Evolutionary conservation across 2,329 filamentous ascomycete species (phyloP).

Genomic region (Diaporthe destruens): DNA sequence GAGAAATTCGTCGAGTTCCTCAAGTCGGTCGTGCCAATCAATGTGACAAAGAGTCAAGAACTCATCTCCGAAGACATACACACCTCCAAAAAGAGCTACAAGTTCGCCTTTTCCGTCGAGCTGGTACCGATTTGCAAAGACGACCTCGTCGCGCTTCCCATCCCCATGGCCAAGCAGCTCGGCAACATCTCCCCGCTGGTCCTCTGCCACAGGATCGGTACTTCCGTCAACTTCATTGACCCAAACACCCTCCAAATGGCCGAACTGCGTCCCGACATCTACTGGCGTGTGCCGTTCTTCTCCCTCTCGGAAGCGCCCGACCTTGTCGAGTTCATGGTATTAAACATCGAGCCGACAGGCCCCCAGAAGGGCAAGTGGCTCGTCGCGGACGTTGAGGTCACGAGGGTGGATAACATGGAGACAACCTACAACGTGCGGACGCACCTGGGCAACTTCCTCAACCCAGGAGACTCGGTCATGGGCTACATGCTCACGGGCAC

Average conservation of each 20-base stretch:
- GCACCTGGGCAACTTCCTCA: constrained; percentile 86
- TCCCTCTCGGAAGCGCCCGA: constrained; percentile 87
- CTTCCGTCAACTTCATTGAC: constrained; percentile 89
- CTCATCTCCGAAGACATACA: constrained; percentile 91
- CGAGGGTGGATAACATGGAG: constrained; percentile 87
- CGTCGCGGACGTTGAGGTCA: constrained; percentile 89
- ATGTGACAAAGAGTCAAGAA: constrained; percentile 69
- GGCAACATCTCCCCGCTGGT: constrained; percentile 91
- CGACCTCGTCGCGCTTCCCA: constrained; percentile 91
- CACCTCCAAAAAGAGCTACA: constrained; percentile 91
- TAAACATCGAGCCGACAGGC: constrained; percentile 89
- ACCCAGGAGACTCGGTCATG: constrained; percentile 91
- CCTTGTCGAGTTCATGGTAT: constrained; percentile 91
- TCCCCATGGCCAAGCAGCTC: constrained; percentile 86
- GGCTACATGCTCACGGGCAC: constrained; percentile 92
- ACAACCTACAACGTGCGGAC: constrained; percentile 90
- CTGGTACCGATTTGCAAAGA: constrained; percentile 97
- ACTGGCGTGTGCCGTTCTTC: constrained; percentile 91
- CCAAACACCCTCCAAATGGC: constrained; percentile 91
- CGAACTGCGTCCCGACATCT: constrained; percentile 84
- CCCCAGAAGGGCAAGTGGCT: constrained; percentile 83
- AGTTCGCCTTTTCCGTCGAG: constrained; percentile 91
- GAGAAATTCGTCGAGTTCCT: constrained; percentile 85
- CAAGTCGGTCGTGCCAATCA: constrained; percentile 78
- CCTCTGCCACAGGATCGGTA: constrained; percentile 90